Conservation (phyloP, 2,329 filamentous ascomycete genomes). For the Fusarium robinianum region DNA sequence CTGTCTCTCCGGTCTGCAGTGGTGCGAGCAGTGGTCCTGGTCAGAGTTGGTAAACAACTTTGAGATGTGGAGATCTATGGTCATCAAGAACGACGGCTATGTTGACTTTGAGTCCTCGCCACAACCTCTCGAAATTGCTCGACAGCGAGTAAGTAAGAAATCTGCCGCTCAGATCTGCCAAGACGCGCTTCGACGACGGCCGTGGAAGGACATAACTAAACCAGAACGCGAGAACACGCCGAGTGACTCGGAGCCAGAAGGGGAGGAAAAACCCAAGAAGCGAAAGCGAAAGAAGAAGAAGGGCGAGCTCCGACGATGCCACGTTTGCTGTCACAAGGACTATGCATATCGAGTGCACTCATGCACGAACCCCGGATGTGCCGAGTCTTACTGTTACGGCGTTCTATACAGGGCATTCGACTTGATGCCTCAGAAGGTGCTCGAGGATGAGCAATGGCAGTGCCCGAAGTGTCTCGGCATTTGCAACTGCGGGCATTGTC, state of each 20-base stretch:
- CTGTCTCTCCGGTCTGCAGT: constrained; percentile 82
- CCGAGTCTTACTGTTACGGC: constrained; percentile 87
- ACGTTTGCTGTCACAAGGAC: constrained; percentile 81
- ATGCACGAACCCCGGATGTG: constrained; percentile 72
- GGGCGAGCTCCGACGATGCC: constrained; percentile 67
- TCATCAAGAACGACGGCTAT: constrained; percentile 73
- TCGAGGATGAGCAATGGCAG: constrained; percentile 82
- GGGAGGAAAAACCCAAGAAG: constrained; percentile 64
- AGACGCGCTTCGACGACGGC: constrained; percentile 77
- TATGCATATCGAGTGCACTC: constrained; percentile 82
- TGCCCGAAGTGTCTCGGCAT: constrained; percentile 86
- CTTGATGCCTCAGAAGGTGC: constrained; percentile 78
- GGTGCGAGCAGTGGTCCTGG: constrained; percentile 95
- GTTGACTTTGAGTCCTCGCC: constrained; percentile 69
- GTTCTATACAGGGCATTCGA: constrained; percentile 90
- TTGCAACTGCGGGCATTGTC: constrained; percentile 85
- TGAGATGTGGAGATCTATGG: constrained; percentile 78
- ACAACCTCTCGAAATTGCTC: constrained; percentile 70
- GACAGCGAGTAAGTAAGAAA: constrained; percentile 70
- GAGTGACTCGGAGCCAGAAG: constrained; percentile 59
- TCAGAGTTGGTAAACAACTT: constrained; percentile 75
- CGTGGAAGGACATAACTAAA: constrained; percentile 81
- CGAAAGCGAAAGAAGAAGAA: constrained; percentile 61
- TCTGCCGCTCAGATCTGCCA: constrained; percentile 93
- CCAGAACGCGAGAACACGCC: constrained; percentile 54